These are phyloP conservation scores for Maudiozyma barnettii DNA, from an alignment of 805 yeast genomes.

Conservation along the genomic window DNA sequence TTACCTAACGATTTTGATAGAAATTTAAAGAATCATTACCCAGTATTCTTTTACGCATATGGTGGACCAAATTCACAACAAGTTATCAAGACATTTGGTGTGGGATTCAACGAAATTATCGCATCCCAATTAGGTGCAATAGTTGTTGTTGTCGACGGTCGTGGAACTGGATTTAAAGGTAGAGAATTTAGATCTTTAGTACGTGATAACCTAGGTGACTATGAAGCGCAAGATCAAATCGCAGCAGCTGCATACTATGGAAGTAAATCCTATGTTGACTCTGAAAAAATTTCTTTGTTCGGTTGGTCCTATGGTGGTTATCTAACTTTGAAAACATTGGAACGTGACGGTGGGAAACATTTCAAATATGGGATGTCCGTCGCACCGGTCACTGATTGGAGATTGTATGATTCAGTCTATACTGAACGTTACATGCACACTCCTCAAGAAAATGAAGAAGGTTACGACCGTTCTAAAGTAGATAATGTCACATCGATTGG, in stretches of 20 bases:
- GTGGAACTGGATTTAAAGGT: conserved; percentile 93
- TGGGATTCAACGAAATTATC: conserved; percentile 64
- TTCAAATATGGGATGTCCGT: conserved; percentile 90
- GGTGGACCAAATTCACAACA: conserved; percentile 95
- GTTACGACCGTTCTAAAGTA: conserved; percentile 53
- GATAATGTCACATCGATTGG: conserved; percentile 47
- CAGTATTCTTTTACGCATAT: conserved; percentile 80
- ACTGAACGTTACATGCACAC: conserved; percentile 92
- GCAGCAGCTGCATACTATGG: conserved; percentile 72
- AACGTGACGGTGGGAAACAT: conserved; percentile 61
- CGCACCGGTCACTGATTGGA: conserved; percentile 97
- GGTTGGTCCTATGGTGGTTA: conserved; percentile 99
- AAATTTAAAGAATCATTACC: conserved; percentile 46
- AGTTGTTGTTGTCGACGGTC: conserved; percentile 91
- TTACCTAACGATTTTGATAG: conserved; percentile 65
- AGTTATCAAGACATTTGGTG: conserved; percentile 51
- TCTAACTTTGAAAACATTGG: conserved; percentile 81
- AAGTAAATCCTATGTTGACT: conserved; percentile 52
- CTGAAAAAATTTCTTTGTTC: conserved; percentile 71
- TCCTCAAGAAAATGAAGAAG: conserved; percentile 57
- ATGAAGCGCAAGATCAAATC: conserved; percentile 81
- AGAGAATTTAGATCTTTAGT: conserved; percentile 68
- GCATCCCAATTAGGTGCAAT: conserved; percentile 72
- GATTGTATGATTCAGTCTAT: conserved; percentile 81
- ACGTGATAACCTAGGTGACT: conserved; percentile 70